Evolutionary conservation across 1,284 basidiomycete species (phyloP).

Genomic region (Phylloporus gajari): DNA sequence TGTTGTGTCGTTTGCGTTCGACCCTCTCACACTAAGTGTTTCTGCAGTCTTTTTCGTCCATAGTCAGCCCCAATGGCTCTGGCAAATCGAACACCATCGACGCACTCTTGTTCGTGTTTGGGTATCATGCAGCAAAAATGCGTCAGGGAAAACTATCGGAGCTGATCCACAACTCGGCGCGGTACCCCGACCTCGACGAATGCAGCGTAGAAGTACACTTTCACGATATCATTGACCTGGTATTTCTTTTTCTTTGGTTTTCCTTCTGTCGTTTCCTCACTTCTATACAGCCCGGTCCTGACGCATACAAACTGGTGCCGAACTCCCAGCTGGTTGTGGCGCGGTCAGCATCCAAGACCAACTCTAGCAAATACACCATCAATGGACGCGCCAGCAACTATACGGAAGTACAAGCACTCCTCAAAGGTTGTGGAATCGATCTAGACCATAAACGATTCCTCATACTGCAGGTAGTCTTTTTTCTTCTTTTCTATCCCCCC

Average conservation of each 20-base stretch:
- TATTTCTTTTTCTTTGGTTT: slow-evolving; percentile 45
- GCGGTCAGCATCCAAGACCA: slow-evolving; percentile 90
- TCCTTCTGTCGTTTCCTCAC: slow-evolving; percentile 16
- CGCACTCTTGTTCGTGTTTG: slow-evolving; percentile 97
- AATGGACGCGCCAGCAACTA: slow-evolving; percentile 84
- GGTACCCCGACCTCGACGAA: slow-evolving; percentile 80
- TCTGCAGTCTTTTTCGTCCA: slow-evolving; percentile 90
- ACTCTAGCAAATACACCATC: slow-evolving; percentile 91
- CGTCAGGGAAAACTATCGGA: slow-evolving; percentile 98
- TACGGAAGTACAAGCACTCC: slow-evolving; percentile 86
- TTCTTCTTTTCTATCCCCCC: background rate
- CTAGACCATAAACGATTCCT: slow-evolving; percentile 99
- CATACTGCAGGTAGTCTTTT: slow-evolving; percentile 81
- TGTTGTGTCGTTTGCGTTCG: background rate
- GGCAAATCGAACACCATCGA: slow-evolving; percentile 99
- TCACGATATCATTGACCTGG: slow-evolving; percentile 90
- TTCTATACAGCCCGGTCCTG: slow-evolving; percentile 80
- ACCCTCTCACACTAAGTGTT: background rate
- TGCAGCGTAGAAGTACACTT: slow-evolving; percentile 98
- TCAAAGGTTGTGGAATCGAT: slow-evolving; percentile 95
- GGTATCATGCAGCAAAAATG: slow-evolving; percentile 98
- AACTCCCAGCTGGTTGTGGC: slow-evolving; percentile 87
- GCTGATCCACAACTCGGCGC: slow-evolving; percentile 95
- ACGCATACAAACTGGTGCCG: slow-evolving; percentile 87
- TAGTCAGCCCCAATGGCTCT: slow-evolving; percentile 97